Base-by-base conservation (phyloP, 441 rosid species). In the Pelargonium australe region DNA sequence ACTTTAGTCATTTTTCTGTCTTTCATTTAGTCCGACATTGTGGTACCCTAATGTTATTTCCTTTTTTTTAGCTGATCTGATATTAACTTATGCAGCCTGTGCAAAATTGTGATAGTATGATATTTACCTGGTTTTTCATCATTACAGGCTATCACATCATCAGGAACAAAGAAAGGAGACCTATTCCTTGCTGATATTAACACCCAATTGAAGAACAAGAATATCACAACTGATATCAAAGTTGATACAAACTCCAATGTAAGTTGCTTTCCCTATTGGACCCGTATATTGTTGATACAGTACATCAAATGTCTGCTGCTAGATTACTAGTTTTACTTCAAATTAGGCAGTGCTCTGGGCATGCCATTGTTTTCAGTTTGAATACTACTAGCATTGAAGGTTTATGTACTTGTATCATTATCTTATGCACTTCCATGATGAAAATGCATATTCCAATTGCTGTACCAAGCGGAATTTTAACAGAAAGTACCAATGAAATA, bases 191-290 rank as follows among this genome's bases (percentile, higher is more conserved):
- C 85, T 72, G 90, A 80, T 78, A 78, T 80, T 55, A 83, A 78
- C 72, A 90, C 98, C 55, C 98, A 87, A 84, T 79, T 92, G 76
- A 95, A 86, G 87, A 89, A 85, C 78, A 95, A 82, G 83, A 95
- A 92, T 71, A 20, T 86, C 76, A 92, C 96, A 3, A 77, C 90
- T 77, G 98, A 95, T 75, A 70, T 95, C 84, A 95, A 95, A 86
- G 98, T 92, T 44, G 90, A 89, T 75, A 85, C 97, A 0, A 81
- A 70, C 73, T 90, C 99, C 77, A 90, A 92, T 73, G 99, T 92
- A 81, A 78, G 96, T 58, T 19, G 55, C 12, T 20, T 28, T 20
- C 66, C 5, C 9, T 53, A 1, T 40, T 63, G 41, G 12, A 16
- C 2, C 4, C 0, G 63, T 6, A 7, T 11, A 17, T 58, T 58